phyloP scores from a whole-genome alignment of 208 protist genomes.

The Trypanosoma melophagium region DNA sequence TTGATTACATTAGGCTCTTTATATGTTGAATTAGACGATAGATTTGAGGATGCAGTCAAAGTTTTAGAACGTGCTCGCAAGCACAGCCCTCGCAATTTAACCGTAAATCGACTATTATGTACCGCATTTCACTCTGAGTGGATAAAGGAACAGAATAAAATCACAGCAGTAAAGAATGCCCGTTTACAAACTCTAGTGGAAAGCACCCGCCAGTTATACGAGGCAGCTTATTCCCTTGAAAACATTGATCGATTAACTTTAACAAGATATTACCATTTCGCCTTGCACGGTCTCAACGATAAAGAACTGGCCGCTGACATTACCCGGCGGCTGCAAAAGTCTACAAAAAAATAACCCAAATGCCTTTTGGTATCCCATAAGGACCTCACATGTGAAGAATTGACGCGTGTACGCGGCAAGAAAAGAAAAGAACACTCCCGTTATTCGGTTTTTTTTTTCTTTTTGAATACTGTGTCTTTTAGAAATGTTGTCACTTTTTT shows the following conservation, averaged over 20 bases:
- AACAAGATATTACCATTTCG: conserved; percentile 69
- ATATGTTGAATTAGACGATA: conserved; percentile 55
- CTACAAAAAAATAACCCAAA: conserved; percentile 15
- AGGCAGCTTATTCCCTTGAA: conserved; percentile 40
- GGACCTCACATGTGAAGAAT: neutral
- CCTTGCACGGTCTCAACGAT: conserved; percentile 58
- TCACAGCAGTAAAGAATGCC: conserved; percentile 12
- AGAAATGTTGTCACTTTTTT: too few relatives aligned
- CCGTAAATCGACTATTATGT: conserved; percentile 53
- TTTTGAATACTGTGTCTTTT: conserved; percentile 3
- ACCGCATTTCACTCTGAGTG: conserved; percentile 60
- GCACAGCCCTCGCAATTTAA: conserved; percentile 53
- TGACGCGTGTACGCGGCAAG: neutral
- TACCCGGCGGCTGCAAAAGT: conserved; percentile 16
- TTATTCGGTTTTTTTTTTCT: neutral
- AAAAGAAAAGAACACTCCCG: conserved; percentile 4
- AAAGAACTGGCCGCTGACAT: conserved; percentile 40
- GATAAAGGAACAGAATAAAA: conserved; percentile 45
- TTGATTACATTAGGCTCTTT: conserved; percentile 58
- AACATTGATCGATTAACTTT: conserved; percentile 38
- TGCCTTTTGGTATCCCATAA: neutral
- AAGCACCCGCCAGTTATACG: conserved; percentile 45
- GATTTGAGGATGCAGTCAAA: conserved; percentile 65
- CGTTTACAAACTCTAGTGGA: conserved; percentile 46
- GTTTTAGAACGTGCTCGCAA: conserved; percentile 57